Evolutionary conservation across 2,329 filamentous ascomycete genomes (phyloP).

Genomic region (Echinosphaeria canescens): DNA sequence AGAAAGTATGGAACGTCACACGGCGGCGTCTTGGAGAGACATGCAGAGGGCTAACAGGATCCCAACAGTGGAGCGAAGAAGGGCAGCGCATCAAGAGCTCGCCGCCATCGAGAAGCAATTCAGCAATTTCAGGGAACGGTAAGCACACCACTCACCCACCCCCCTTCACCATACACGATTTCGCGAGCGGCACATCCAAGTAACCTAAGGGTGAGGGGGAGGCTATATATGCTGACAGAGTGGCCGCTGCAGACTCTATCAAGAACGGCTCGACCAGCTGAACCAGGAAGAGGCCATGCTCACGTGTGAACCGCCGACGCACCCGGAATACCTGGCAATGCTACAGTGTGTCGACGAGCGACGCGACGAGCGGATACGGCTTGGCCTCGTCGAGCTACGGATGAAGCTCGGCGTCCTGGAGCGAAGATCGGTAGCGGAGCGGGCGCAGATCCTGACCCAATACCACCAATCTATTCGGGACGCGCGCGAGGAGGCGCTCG

Average conservation of each 20-base stretch:
- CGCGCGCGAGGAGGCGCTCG: conserved; percentile 58
- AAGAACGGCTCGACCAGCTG: conserved; percentile 66
- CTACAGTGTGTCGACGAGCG: conserved; percentile 70
- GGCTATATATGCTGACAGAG: conserved; percentile 7
- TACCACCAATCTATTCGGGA: conserved; percentile 78
- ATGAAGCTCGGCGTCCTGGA: conserved; percentile 55
- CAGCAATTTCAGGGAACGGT: conserved; percentile 63
- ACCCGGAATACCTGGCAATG: conserved; percentile 82
- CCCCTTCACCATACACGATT: not conserved
- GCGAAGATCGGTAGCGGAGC: conserved; percentile 56
- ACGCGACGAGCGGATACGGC: conserved; percentile 56
- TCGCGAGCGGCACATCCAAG: too few relatives aligned
- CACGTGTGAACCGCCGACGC: conserved; percentile 39
- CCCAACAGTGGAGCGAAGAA: conserved; percentile 64
- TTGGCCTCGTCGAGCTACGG: conserved; percentile 52
- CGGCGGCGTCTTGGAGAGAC: too few relatives aligned
- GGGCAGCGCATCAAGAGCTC: conserved; percentile 59
- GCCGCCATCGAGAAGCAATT: conserved; percentile 75
- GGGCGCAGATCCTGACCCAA: conserved; percentile 72
- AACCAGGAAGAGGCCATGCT: conserved; percentile 48
- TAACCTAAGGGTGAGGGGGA: too few relatives aligned
- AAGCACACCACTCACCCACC: conserved; percentile 8
- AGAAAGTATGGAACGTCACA: conserved; percentile 43
- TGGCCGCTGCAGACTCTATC: conserved; percentile 74
- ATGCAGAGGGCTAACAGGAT: too few relatives aligned